A percentile compares a stretch with the other conserved stretches of the same genome.
Evolutionary conservation across 2,329 filamentous ascomycete genomes (phyloP).

Genomic region (Clonostachys rosea): DNA sequence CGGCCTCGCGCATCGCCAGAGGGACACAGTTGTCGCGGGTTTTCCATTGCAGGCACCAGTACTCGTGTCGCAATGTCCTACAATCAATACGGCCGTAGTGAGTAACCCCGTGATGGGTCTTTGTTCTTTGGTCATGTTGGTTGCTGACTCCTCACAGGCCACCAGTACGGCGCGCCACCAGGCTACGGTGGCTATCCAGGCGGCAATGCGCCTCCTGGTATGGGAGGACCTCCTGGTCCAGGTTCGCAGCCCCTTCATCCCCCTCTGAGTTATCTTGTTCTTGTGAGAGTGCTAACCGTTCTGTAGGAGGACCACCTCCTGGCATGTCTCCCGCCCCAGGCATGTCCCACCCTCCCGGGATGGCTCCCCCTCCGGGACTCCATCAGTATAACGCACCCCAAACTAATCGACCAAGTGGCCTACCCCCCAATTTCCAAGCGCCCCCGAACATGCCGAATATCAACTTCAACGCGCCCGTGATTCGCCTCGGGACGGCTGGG

Average conservation of each 20-base stretch:
- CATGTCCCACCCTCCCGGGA: constrained; percentile 56
- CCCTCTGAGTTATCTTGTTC: constrained; percentile 6
- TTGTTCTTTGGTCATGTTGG: neutral
- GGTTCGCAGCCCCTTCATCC: constrained; percentile 46
- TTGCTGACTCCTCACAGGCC: constrained; percentile 14
- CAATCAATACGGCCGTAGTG: constrained; percentile 58
- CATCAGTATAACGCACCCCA: constrained; percentile 69
- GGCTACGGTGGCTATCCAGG: constrained; percentile 68
- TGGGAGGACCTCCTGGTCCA: constrained; percentile 77
- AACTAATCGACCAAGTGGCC: constrained; percentile 73
- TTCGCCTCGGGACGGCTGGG: constrained; percentile 75
- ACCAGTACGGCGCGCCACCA: constrained; percentile 70
- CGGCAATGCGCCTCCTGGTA: constrained; percentile 54
- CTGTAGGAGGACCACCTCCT: constrained; percentile 62
- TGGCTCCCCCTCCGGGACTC: constrained; percentile 44
- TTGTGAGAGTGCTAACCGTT: neutral
- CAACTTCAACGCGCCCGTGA: constrained; percentile 96
- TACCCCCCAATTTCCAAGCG: constrained; percentile 81
- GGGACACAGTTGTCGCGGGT: no score
- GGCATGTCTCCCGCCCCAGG: constrained; percentile 79
- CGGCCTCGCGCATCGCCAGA: no score
- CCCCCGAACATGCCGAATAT: constrained; percentile 93
- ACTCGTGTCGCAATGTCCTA: constrained; percentile 41
- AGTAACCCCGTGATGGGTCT: constrained; percentile 10
- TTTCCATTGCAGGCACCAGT: no score